Base-by-base conservation (phyloP, 23 red algal genomes). In the Cyanidioschyzon merolae region DNA sequence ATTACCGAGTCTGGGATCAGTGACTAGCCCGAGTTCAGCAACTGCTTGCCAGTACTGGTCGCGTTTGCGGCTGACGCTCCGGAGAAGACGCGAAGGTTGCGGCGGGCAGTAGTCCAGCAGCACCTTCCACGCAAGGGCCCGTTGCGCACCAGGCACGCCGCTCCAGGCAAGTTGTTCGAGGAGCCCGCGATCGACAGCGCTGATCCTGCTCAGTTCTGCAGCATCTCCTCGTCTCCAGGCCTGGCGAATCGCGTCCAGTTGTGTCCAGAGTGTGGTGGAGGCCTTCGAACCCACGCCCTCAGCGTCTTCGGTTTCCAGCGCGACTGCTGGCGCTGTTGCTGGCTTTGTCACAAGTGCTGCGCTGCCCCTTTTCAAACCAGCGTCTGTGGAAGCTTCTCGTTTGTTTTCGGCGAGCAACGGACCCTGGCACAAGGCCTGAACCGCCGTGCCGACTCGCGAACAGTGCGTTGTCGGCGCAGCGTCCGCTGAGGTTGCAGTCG, bases 121-220 rank as follows among this genome's bases (percentile, higher is more conserved):
- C 34, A 95, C 27, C 39, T 87, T 86, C 90, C 90, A 95, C 0
- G 85, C 82, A 1, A 74, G 78, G 36, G 86, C 78, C 24, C 90
- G 45, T 40, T 57, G 78, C 1, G 35, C 25, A 45, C 29, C 76
- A 31, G 77, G 86, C n/a, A 87, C 39, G 35, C 92, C 92, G 30
- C 76, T 63, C 92, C 92, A 96, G 21, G 92, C 83, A 21, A 86
- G 39, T 50, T 84, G 82, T 17, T 75, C 67, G 16, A 87, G 41
- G 2, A 41, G 30, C 1, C 37, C 31, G 35, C 45, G 7, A 50
- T 87, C 76, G 1, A 87, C 63, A 3, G 63, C 30, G 21, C 12
- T 21, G 45, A 54, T 7, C 7, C 45, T 54, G 45, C 12, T 54
- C 45, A 54, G 21, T 21, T 15, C 7, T 15, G 12, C 45, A 54